These are phyloP conservation scores for Aspergillus sp. DNA, from an alignment of 2,329 filamentous ascomycete genomes.

Conservation along the genomic window DNA sequence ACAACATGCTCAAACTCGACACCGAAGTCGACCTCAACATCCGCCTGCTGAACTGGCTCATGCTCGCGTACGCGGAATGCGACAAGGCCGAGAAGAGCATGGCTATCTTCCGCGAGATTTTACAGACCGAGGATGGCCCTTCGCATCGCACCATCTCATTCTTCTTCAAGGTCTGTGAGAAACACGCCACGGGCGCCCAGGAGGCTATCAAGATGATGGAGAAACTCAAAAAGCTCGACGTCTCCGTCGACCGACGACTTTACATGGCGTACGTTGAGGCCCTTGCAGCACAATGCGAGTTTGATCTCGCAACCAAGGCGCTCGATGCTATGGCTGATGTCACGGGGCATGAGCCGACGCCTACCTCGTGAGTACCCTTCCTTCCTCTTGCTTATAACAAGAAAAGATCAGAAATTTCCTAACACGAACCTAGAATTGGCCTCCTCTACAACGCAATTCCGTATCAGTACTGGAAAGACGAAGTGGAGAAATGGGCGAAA, in stretches of 20 bases:
- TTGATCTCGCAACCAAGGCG: conserved; percentile 69
- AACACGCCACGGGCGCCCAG: conserved; percentile 47
- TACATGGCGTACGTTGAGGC: conserved; percentile 79
- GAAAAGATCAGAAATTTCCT: background rate
- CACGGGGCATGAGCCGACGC: conserved; percentile 69
- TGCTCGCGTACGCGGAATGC: conserved; percentile 79
- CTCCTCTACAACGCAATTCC: conserved; percentile 76
- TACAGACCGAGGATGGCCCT: conserved; percentile 82
- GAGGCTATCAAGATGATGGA: conserved; percentile 58
- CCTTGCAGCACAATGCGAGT: conserved; percentile 71
- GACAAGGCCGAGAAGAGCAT: conserved; percentile 69
- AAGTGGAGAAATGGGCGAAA: conserved; percentile 76
- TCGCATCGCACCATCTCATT: conserved; percentile 79
- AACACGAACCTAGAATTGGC: conserved; percentile 61
- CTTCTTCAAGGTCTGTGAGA: conserved; percentile 78
- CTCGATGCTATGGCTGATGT: conserved; percentile 70
- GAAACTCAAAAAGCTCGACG: conserved; percentile 70
- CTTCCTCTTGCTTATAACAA: background rate
- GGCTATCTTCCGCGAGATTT: conserved; percentile 82
- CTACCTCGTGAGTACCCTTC: conserved; percentile 64
- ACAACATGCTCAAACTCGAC: conserved; percentile 96
- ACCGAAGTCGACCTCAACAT: conserved; percentile 77
- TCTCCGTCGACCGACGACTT: conserved; percentile 74
- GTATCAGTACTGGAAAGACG: conserved; percentile 66
- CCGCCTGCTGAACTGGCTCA: conserved; percentile 77